Evolutionary conservation across 495 filamentous ascomycete species (phyloP).

Genomic region (Xylaria scruposa): DNA sequence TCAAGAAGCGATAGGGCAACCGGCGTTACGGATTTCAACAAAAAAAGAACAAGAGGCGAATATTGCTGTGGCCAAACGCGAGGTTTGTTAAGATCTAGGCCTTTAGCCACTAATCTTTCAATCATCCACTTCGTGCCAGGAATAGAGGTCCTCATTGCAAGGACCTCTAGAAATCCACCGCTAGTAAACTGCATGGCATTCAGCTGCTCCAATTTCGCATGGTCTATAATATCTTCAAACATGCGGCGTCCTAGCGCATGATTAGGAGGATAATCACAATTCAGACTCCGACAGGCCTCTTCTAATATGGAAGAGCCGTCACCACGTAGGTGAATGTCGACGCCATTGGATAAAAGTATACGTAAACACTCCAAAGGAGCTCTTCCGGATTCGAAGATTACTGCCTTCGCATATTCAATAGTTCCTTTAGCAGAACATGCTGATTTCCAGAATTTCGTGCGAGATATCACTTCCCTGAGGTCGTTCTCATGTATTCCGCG

Average conservation of each 20-base stretch:
- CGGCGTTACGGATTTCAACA: background rate
- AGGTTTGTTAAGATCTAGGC: constrained; percentile 5
- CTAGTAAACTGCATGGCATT: background rate
- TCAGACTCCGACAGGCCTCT: background rate
- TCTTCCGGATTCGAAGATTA: background rate
- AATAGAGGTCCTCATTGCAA: background rate
- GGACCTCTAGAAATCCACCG: background rate
- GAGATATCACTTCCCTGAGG: background rate
- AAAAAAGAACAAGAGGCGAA: background rate
- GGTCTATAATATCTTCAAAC: background rate
- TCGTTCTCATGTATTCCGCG: background rate
- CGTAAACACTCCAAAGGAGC: background rate
- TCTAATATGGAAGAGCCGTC: background rate
- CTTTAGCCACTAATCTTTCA: background rate
- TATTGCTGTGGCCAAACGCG: background rate
- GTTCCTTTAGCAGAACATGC: background rate
- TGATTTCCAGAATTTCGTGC: background rate
- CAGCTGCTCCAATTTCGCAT: background rate
- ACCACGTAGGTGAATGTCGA: background rate
- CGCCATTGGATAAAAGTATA: background rate
- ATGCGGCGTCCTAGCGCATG: background rate
- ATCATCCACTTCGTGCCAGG: constrained; percentile 8
- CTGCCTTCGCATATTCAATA: background rate
- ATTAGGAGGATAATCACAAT: background rate
- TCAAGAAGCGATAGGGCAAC: background rate